Evolutionary conservation across 345 rosid species (phyloP).

Genomic region (Pugionium cornutum): DNA sequence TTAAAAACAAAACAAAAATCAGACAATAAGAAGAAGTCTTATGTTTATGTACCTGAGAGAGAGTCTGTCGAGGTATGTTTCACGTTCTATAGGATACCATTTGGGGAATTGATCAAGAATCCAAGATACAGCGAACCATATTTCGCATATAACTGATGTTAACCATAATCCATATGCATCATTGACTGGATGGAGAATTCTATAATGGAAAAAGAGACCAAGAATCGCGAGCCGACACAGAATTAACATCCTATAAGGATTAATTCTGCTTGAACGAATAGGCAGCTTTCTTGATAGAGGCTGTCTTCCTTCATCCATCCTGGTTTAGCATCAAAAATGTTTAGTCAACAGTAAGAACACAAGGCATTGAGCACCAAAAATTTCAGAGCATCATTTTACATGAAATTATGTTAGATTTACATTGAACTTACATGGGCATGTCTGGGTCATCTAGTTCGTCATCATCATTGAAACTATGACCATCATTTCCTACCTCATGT

Average conservation of each 20-base stretch:
- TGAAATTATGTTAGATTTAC: too few species aligned
- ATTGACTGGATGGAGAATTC: constrained; percentile 83
- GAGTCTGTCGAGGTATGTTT: constrained; percentile 92
- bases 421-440: constrained; percentile 67
- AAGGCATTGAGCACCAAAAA: not conserved
- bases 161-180: constrained; percentile 93
- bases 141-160: constrained; percentile 92
- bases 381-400: too few species aligned
- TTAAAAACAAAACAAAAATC: too few species aligned
- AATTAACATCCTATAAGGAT: constrained; percentile 81
- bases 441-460: constrained; percentile 82
- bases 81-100: constrained; percentile 86
- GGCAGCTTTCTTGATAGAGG: constrained; percentile 94
- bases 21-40: not conserved
- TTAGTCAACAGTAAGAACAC: not conserved
- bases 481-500: constrained; percentile 60
- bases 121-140: constrained; percentile 97
- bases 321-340: constrained; percentile 38
- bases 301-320: constrained; percentile 99
- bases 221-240: constrained; percentile 78
- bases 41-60: constrained; percentile 63
- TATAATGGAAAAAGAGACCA: constrained; percentile 82
- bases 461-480: constrained; percentile 37
- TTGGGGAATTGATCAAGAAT: constrained; percentile 95
- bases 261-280: constrained; percentile 88